These are phyloP conservation scores for Alectoria sarmentosa DNA, from an alignment of 495 filamentous ascomycete genomes.

Conservation along the genomic window DNA sequence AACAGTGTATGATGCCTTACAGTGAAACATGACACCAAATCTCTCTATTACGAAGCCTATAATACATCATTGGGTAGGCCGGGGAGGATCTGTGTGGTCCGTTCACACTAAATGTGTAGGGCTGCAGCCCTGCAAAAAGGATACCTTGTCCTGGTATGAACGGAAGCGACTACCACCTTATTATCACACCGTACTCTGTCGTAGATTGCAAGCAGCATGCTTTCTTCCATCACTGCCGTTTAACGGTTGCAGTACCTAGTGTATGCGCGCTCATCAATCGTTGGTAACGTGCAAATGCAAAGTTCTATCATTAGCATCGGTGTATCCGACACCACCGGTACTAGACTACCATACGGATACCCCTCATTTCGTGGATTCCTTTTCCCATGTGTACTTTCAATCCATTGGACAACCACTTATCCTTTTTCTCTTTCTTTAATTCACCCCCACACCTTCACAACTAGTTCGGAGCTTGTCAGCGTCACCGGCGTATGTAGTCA, in stretches of 20 bases:
- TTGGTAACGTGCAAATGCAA: not conserved
- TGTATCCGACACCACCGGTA: no score
- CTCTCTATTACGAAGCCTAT: no score
- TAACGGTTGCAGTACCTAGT: not conserved
- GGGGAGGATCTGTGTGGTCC: not conserved
- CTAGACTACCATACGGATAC: no score
- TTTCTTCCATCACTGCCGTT: not conserved
- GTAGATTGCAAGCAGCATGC: not conserved
- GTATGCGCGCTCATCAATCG: not conserved
- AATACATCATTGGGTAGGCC: not conserved
- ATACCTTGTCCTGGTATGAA: not conserved
- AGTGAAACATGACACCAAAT: no score
- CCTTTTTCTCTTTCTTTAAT: not conserved
- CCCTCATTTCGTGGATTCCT: not conserved
- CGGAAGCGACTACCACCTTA: not conserved
- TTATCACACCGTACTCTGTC: no score
- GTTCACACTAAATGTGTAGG: not conserved
- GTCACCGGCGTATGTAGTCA: not conserved
- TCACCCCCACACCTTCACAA: not conserved
- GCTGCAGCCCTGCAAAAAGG: not conserved
- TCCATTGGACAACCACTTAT: not conserved
- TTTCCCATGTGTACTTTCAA: not conserved
- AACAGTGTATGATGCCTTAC: no score
- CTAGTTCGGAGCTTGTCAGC: not conserved
- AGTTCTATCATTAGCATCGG: slow-evolving; percentile 1